Conservation (phyloP, 148 eudicot species). For the Pouteria glomerata region DNA sequence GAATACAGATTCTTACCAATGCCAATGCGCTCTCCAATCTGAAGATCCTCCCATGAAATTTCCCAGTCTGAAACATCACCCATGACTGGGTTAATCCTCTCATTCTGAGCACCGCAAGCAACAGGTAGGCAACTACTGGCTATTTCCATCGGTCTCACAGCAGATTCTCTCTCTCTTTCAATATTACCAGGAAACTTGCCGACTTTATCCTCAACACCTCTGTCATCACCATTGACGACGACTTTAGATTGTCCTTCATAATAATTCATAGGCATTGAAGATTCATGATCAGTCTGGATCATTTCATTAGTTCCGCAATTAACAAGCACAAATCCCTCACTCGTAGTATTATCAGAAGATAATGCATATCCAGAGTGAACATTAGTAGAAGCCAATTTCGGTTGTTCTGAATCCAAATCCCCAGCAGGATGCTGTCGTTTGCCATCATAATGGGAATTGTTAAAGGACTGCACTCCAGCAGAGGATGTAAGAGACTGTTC, state of each 20-base stretch:
- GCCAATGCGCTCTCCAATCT: conserved; percentile 88
- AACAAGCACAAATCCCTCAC: conserved; percentile 23
- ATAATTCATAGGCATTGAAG: conserved; percentile 16
- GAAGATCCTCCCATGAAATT: conserved; percentile 94
- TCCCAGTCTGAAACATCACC: conserved; percentile 91
- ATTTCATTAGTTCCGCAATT: conserved; percentile 22
- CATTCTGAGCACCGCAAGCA: conserved; percentile 26
- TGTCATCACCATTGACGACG: conserved; percentile 14
- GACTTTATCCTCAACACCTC: conserved; percentile 19
- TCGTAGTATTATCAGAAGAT: conserved; percentile 21
- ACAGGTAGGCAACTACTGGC: conserved; percentile 13
- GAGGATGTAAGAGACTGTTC: conserved; percentile 35
- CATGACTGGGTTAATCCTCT: conserved; percentile 48
- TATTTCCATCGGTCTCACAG: conserved; percentile 25
- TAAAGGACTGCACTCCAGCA: conserved; percentile 24
- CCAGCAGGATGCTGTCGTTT: conserved; percentile 21
- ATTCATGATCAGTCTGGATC: conserved; percentile 18
- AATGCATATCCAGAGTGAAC: conserved; percentile 14
- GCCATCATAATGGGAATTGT: conserved; percentile 18
- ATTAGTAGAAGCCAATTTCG: conserved; percentile 18
- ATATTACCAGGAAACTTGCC: conserved; percentile 25
- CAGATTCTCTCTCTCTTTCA: conserved; percentile 18
- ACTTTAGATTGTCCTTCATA: conserved; percentile 12
- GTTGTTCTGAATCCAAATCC: conserved; percentile 19
- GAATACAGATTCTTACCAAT: conserved; percentile 53